phyloP scores from a whole-genome alignment of 2,329 filamentous ascomycete species.

The Cladorrhinum sp. region DNA sequence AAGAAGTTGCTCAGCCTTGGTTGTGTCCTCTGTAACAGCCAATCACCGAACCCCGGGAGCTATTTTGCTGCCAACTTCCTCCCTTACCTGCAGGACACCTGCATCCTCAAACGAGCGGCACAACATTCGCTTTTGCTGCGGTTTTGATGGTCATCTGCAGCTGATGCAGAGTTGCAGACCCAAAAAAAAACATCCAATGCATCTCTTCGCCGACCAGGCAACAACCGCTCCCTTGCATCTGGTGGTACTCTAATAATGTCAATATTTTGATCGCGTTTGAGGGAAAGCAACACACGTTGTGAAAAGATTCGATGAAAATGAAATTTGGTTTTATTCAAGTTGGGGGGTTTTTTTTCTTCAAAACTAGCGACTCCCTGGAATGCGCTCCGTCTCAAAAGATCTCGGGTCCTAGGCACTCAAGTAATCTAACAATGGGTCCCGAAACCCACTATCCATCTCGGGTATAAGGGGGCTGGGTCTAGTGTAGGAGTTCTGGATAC shows the following conservation, averaged over 20 bases:
- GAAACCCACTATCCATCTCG: neutral
- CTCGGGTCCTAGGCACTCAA: neutral
- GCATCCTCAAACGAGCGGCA: conserved; percentile 11
- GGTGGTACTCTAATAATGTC: neutral
- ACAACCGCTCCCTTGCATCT: neutral
- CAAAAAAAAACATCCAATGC: neutral
- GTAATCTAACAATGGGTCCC: neutral
- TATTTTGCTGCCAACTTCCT: neutral
- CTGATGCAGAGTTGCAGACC: neutral
- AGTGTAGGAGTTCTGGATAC: neutral
- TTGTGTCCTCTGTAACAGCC: conserved; percentile 3
- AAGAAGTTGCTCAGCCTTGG: neutral
- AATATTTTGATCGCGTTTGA: neutral
- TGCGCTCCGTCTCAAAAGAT: neutral
- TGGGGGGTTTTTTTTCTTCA: neutral
- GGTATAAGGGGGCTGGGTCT: neutral
- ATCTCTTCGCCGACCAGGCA: neutral
- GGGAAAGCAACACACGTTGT: neutral
- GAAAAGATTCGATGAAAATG: too few species aligned
- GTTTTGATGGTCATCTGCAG: conserved; percentile 1
- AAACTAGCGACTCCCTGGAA: neutral
- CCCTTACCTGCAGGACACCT: conserved; percentile 2
- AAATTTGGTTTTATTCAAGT: too few species aligned
- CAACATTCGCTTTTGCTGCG: neutral
- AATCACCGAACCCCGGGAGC: neutral